Percentiles rank a stretch among this genome's conserved stretches.
Conservation (phyloP, 192 early-diverging fungal genomes). For the Coemansia sp. region DNA sequence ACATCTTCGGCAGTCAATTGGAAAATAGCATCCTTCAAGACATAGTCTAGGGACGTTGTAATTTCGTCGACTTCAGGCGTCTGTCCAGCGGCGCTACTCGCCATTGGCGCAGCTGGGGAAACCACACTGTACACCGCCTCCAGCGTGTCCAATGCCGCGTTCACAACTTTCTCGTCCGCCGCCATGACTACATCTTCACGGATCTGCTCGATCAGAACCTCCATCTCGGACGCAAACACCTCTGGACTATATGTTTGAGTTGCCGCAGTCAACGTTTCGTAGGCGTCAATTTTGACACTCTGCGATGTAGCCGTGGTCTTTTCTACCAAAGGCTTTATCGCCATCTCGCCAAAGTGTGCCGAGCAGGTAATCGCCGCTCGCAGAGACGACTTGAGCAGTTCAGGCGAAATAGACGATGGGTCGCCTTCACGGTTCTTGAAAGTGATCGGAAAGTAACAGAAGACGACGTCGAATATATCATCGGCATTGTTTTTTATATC, state of each 20-base stretch:
- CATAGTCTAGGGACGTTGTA: slow-evolving; percentile 48
- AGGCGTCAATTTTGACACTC: slow-evolving; percentile 92
- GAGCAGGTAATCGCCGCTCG: slow-evolving; percentile 76
- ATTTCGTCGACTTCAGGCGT: slow-evolving; percentile 18
- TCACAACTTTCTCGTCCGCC: slow-evolving; percentile 66
- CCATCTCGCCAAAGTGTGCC: slow-evolving; percentile 75
- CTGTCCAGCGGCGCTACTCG: not conserved
- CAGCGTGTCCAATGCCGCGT: slow-evolving; percentile 67
- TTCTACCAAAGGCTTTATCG: slow-evolving; percentile 84
- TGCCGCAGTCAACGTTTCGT: slow-evolving; percentile 83
- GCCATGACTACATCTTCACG: slow-evolving; percentile 72
- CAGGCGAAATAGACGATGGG: slow-evolving; percentile 90
- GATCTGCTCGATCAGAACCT: slow-evolving; percentile 68
- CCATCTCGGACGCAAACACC: slow-evolving; percentile 64
- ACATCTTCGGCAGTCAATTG: slow-evolving; percentile 60
- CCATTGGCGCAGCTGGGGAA: slow-evolving; percentile 33
- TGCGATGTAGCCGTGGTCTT: slow-evolving; percentile 84
- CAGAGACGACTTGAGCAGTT: slow-evolving; percentile 81
- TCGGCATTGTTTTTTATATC: slow-evolving; percentile 79
- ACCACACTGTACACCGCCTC: slow-evolving; percentile 62
- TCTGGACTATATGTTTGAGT: slow-evolving; percentile 73
- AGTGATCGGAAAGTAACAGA: slow-evolving; percentile 99
- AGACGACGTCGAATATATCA: slow-evolving; percentile 94
- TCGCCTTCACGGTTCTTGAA: slow-evolving; percentile 96
- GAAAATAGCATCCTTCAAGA: slow-evolving; percentile 60